Evolutionary conservation across 1,284 basidiomycete species (phyloP).

Genomic region (Ustilago tritici): DNA sequence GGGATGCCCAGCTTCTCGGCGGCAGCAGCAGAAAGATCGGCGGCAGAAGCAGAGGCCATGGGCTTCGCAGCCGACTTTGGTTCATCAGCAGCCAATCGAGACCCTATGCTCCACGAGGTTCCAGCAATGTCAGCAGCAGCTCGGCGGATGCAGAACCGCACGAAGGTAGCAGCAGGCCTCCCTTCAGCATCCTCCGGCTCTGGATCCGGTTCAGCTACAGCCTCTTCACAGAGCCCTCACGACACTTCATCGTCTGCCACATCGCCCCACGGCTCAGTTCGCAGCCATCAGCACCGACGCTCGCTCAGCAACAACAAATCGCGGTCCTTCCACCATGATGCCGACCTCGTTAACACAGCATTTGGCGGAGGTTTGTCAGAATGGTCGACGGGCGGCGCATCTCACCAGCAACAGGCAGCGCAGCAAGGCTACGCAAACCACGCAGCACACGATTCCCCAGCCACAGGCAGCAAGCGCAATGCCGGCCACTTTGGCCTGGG

Average conservation of each 20-base stretch:
- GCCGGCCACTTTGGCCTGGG: slow-evolving; percentile 36
- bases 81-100: slow-evolving; percentile 23
- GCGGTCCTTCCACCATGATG: slow-evolving; percentile 39
- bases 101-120: slow-evolving; percentile 39
- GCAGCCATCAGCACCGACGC: slow-evolving; percentile 29
- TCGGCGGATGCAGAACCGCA: slow-evolving; percentile 35
- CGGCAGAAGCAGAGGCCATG: slow-evolving; percentile 39
- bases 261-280: slow-evolving; percentile 41
- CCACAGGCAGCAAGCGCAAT: slow-evolving; percentile 46
- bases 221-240: slow-evolving; percentile 49
- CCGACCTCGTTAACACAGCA: slow-evolving; percentile 48
- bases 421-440: slow-evolving; percentile 28
- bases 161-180: slow-evolving; percentile 21
- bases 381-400: slow-evolving; percentile 23
- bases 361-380: slow-evolving; percentile 43
- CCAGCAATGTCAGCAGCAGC: slow-evolving; percentile 35
- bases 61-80: slow-evolving; percentile 39
- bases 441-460: slow-evolving; percentile 25
- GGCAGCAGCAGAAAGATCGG: slow-evolving; percentile 48
- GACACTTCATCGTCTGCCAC: slow-evolving; percentile 51
- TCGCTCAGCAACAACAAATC: slow-evolving; percentile 43
- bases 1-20: slow-evolving; percentile 64
- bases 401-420: slow-evolving; percentile 21
- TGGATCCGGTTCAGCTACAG: slow-evolving; percentile 46
- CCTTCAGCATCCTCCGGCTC: slow-evolving; percentile 40